Percentiles rank a stretch among this genome's conserved stretches.
phyloP scores from a whole-genome alignment of 192 early-diverging fungal species.

The Cladochytrium replicatum region DNA sequence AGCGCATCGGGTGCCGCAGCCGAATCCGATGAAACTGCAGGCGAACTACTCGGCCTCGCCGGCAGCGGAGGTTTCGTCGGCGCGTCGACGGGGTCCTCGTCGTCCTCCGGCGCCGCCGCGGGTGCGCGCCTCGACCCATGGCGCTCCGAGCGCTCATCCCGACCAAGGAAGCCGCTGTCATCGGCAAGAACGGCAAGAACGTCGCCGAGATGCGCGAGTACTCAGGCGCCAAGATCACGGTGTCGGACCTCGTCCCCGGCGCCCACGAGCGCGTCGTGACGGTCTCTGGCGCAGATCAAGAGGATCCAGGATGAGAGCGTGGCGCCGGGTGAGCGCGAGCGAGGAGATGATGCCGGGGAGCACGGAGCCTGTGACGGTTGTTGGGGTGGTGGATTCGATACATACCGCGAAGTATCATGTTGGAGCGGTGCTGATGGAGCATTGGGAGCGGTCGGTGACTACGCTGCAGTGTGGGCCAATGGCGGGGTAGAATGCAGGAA shows the following conservation, averaged over 20 bases:
- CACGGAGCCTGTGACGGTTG: slow-evolving; percentile 84
- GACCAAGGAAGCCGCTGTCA: slow-evolving; percentile 86
- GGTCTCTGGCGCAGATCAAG: slow-evolving; percentile 66
- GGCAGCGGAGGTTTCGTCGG: too few relatives aligned
- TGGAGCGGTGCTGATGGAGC: slow-evolving; percentile 20
- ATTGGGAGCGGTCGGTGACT: too few relatives aligned
- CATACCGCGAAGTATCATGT: slow-evolving; percentile 59
- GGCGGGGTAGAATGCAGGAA: too few relatives aligned
- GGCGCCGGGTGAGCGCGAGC: slow-evolving; percentile 71
- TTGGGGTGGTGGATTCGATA: slow-evolving; percentile 76
- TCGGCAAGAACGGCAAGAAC: slow-evolving; percentile 69
- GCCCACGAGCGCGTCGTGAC: slow-evolving; percentile 68
- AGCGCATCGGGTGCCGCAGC: too few relatives aligned
- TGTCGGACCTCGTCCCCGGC: slow-evolving; percentile 80
- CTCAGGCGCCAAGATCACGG: slow-evolving; percentile 82
- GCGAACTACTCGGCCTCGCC: too few relatives aligned
- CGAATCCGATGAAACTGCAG: too few relatives aligned
- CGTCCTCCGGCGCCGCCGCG: too few relatives aligned
- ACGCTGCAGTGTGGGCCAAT: too few relatives aligned
- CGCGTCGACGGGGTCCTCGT: too few relatives aligned
- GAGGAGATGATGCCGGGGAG: slow-evolving; percentile 88
- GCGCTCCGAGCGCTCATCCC: slow-evolving; percentile 86
- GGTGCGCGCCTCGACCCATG: too few relatives aligned
- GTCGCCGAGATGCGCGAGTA: slow-evolving; percentile 78
- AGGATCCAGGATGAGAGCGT: slow-evolving; percentile 85